phyloP scores from a whole-genome alignment of 2,329 filamentous ascomycete genomes.

The Colletotrichum higginsianum region DNA sequence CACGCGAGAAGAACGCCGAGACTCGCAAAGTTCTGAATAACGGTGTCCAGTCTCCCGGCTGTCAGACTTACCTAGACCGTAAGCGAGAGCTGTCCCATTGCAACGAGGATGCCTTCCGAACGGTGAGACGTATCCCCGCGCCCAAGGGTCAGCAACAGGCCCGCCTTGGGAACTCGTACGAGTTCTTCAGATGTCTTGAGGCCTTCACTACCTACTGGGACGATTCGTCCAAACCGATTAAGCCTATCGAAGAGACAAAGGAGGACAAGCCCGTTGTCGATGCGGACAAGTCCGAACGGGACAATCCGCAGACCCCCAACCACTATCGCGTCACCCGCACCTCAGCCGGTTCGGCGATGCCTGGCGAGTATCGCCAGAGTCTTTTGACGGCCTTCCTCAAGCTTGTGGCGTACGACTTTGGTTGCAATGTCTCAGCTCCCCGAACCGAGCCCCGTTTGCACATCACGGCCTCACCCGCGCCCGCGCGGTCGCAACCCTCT shows the following conservation, averaged over 20 bases:
- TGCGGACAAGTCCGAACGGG: constrained; percentile 39
- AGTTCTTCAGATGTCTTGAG: constrained; percentile 76
- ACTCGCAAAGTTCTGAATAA: constrained; percentile 67
- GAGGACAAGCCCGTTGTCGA: constrained; percentile 32
- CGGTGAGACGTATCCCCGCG: constrained; percentile 70
- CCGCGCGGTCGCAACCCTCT: constrained; percentile 45
- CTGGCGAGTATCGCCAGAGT: constrained; percentile 69
- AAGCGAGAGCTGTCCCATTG: constrained; percentile 68
- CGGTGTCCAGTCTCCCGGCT: constrained; percentile 69
- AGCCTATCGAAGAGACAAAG: constrained; percentile 26
- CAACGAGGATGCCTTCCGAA: constrained; percentile 74
- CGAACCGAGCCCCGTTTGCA: constrained; percentile 73
- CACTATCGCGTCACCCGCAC: constrained; percentile 55
- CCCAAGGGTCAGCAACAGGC: constrained; percentile 67
- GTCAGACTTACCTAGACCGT: constrained; percentile 71
- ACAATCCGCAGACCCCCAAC: constrained; percentile 15
- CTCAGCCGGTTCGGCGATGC: constrained; percentile 68
- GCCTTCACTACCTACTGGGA: constrained; percentile 73
- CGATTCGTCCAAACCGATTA: constrained; percentile 64
- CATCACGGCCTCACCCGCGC: constrained; percentile 57
- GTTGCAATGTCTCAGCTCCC: constrained; percentile 71
- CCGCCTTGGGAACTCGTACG: constrained; percentile 74
- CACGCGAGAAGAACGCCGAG: constrained; percentile 62
- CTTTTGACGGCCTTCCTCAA: constrained; percentile 74
- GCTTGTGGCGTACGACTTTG: constrained; percentile 76